Percentiles rank a stretch among this genome's conserved stretches.
Evolutionary conservation across 805 yeast species (phyloP).

Genomic region (Nadsonia fulvescens): DNA sequence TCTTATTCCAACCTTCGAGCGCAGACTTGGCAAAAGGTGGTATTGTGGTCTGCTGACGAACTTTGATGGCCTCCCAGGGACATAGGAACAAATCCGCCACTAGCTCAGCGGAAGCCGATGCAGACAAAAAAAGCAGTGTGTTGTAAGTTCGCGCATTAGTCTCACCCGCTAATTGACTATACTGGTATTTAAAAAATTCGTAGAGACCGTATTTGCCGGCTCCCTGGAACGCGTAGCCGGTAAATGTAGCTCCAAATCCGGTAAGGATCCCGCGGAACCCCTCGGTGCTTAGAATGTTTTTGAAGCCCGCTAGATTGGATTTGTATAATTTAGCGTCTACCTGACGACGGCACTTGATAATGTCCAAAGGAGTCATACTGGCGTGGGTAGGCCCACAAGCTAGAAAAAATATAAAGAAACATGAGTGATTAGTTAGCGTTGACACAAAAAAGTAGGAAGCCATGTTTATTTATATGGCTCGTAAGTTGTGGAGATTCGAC

Average conservation of each 20-base stretch:
- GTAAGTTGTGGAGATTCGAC: too few relatives aligned
- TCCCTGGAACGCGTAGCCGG: conserved; percentile 92
- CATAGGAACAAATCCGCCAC: conserved; percentile 79
- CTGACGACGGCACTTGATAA: conserved; percentile 87
- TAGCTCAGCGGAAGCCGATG: conserved; percentile 89
- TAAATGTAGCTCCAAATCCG: conserved; percentile 81
- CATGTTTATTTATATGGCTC: too few relatives aligned
- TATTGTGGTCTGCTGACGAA: conserved; percentile 78
- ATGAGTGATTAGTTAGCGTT: too few relatives aligned
- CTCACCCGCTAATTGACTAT: conserved; percentile 48
- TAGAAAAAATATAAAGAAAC: too few relatives aligned
- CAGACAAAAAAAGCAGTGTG: conserved; percentile 59
- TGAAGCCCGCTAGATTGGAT: conserved; percentile 72
- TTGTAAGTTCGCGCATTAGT: conserved; percentile 41
- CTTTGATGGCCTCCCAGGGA: conserved; percentile 92
- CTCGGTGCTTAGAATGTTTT: conserved; percentile 47
- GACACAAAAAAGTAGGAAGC: too few relatives aligned
- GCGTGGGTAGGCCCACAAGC: conserved; percentile 98
- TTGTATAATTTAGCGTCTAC: conserved; percentile 58
- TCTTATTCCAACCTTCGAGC: conserved; percentile 47
- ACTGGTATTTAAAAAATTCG: conserved; percentile 73
- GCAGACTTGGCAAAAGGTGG: conserved; percentile 64
- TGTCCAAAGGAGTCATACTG: conserved; percentile 78
- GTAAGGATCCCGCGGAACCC: conserved; percentile 66
- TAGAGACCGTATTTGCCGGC: conserved; percentile 95